Conservation (phyloP, 164 flowering plant genomes). For the Sedum album region DNA sequence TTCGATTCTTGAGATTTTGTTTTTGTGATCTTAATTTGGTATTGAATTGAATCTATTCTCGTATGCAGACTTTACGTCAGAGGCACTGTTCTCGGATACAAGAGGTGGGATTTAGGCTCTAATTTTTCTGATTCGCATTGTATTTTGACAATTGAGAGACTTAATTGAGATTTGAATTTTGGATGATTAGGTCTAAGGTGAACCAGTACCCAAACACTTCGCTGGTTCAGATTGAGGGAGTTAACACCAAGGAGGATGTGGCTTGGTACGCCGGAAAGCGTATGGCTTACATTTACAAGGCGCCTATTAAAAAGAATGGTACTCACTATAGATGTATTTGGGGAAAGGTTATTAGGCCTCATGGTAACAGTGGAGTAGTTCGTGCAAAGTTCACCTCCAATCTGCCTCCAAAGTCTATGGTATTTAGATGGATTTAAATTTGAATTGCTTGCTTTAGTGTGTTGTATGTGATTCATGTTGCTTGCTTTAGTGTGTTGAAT, state of each 20-base stretch:
- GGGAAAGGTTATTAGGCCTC: slow-evolving; percentile 58
- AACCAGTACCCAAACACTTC: slow-evolving; percentile 18
- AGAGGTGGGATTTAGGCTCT: slow-evolving; percentile 2
- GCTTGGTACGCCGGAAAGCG: slow-evolving; percentile 50
- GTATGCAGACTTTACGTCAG: slow-evolving; percentile 9
- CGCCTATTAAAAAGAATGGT: slow-evolving; percentile 46
- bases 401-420: slow-evolving; percentile 60
- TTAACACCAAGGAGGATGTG: slow-evolving; percentile 52
- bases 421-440: slow-evolving; percentile 3
- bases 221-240: slow-evolving; percentile 51
- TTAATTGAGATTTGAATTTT: neutral
- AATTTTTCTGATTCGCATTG: neutral
- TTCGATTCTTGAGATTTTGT: neutral
- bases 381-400: slow-evolving; percentile 56
- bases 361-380: slow-evolving; percentile 59
- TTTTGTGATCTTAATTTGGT: neutral
- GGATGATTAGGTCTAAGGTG: slow-evolving; percentile 4
- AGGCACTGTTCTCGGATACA: slow-evolving; percentile 10
- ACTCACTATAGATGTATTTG: slow-evolving; percentile 51
- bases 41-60: neutral
- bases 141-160: neutral
- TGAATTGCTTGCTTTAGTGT: neutral
- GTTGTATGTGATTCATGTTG: neutral
- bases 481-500: neutral
- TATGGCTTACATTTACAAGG: slow-evolving; percentile 65